Evolutionary conservation across 202 grass and related monocot genomes (phyloP).

Genomic region (Zizania palustris): DNA sequence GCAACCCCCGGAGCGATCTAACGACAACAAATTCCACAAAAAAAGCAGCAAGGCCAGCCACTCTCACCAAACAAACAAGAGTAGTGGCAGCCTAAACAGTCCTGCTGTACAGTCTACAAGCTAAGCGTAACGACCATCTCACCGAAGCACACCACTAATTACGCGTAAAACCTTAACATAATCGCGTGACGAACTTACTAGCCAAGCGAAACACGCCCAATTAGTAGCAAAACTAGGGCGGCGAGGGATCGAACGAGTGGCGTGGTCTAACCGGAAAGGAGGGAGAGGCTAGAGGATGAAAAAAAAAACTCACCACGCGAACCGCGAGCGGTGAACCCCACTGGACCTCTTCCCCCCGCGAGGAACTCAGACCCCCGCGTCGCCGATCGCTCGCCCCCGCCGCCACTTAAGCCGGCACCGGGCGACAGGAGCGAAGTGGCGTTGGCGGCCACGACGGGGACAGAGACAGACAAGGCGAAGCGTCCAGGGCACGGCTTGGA

Average conservation of each 20-base stretch:
- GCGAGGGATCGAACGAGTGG: not conserved
- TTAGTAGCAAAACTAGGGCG: not conserved
- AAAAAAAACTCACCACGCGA: not conserved
- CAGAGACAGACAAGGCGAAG: no score
- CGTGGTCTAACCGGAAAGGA: not conserved
- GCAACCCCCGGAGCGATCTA: constrained; percentile 12
- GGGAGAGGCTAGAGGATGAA: not conserved
- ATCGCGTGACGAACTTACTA: not conserved
- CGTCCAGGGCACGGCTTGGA: no score
- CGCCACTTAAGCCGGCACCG: constrained; percentile 9
- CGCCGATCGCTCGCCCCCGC: constrained; percentile 4
- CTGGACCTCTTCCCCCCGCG: not conserved
- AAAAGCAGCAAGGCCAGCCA: constrained; percentile 9
- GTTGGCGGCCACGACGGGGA: no score
- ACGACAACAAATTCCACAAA: constrained; percentile 14
- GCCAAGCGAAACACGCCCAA: not conserved
- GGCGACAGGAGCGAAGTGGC: not conserved
- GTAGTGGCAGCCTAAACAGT: not conserved
- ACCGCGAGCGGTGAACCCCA: not conserved
- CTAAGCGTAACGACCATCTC: not conserved
- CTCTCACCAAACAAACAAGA: constrained; percentile 49
- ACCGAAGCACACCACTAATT: not conserved
- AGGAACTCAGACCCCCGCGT: constrained; percentile 4
- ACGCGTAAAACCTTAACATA: not conserved
- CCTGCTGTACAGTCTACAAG: not conserved